Evolutionary conservation across 331 rosid species (phyloP).

Genomic region (Rosa hybrid): DNA sequence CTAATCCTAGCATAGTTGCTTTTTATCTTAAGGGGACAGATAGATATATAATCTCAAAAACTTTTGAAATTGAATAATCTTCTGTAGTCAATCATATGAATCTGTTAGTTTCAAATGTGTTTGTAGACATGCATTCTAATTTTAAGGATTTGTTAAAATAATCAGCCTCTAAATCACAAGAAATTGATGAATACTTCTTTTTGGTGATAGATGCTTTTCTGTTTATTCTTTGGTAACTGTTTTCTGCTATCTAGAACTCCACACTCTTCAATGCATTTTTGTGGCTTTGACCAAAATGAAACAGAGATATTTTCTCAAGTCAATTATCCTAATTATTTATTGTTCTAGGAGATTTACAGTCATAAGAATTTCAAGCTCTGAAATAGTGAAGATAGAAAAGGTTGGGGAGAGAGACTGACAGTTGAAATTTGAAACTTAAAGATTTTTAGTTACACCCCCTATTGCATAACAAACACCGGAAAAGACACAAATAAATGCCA

Average conservation of each 20-base stretch:
- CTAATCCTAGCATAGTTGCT: not conserved
- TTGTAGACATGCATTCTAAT: not conserved
- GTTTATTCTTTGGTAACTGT: not conserved
- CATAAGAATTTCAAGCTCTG: not conserved
- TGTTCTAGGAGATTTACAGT: not conserved
- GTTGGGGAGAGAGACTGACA: not conserved
- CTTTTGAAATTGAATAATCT: not conserved
- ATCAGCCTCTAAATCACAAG: not conserved
- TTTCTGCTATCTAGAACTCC: not conserved
- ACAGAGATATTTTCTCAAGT: not conserved
- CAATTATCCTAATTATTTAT: not conserved
- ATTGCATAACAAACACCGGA: not conserved
- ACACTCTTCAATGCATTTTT: not conserved
- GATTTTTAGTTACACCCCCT: not conserved
- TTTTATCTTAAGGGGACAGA: not conserved
- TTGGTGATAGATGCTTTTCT: not conserved
- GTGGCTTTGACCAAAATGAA: not conserved
- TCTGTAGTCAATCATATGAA: not conserved
- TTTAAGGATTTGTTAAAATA: not conserved
- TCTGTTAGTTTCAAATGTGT: not conserved
- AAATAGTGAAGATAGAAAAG: not conserved
- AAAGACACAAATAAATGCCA: not conserved
- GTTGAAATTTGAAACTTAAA: not conserved
- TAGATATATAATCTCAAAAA: not conserved
- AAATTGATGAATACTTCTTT: not conserved